phyloP scores from a whole-genome alignment of 73 alveolate species.

The Blepharisma stoltei region DNA sequence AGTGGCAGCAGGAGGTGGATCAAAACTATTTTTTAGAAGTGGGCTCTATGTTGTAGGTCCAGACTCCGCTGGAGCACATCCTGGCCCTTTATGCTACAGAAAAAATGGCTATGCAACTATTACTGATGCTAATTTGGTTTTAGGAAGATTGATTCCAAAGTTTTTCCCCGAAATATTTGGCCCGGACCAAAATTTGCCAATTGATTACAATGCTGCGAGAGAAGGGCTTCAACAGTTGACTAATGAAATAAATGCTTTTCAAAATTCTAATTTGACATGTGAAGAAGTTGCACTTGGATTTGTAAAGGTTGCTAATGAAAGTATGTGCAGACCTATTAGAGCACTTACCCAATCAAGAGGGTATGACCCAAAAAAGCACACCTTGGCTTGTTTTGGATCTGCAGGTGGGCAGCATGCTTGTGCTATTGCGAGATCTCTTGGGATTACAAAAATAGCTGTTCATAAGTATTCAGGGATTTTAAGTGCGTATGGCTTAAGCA shows the following conservation, averaged over 20 bases:
- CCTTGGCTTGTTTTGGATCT: conserved; percentile 81
- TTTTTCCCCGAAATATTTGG: conserved; percentile 88
- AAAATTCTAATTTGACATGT: not conserved
- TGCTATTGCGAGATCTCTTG: conserved; percentile 72
- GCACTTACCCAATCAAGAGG: conserved; percentile 79
- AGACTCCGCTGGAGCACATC: conserved; percentile 84
- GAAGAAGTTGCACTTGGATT: conserved; percentile 72
- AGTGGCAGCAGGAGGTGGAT: conserved; percentile 97
- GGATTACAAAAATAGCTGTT: conserved; percentile 62
- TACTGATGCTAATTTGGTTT: conserved; percentile 81
- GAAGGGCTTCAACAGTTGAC: conserved; percentile 47
- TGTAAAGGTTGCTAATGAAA: conserved; percentile 86
- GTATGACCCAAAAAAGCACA: conserved; percentile 64
- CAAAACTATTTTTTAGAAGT: conserved; percentile 63
- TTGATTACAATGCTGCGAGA: conserved; percentile 47
- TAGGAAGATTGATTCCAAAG: conserved; percentile 76
- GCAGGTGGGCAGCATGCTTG: conserved; percentile 95
- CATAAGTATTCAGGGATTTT: conserved; percentile 58
- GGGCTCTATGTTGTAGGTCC: conserved; percentile 90
- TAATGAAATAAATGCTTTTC: conserved; percentile 31
- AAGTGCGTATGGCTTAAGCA: conserved; percentile 72
- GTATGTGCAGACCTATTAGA: conserved; percentile 89
- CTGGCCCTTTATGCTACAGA: conserved; percentile 92
- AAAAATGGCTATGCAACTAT: conserved; percentile 67
- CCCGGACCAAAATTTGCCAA: conserved; percentile 50